These are phyloP conservation scores for Euryodendron excelsum DNA, from an alignment of 148 eudicot species.

Conservation along the genomic window DNA sequence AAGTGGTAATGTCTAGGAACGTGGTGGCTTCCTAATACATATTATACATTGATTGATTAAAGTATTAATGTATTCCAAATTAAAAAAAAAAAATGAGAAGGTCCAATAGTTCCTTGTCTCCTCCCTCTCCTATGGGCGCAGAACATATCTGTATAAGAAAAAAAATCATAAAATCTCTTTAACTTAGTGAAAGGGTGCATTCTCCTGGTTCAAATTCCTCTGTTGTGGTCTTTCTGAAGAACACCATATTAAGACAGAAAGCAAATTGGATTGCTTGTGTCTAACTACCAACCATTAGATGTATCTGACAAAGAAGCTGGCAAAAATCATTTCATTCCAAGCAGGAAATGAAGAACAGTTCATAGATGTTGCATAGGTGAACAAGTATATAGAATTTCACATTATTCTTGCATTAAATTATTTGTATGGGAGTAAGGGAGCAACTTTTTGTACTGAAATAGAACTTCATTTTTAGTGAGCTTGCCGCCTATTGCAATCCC, in stretches of 20 bases:
- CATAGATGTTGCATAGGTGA: background rate
- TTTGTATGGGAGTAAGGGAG: background rate
- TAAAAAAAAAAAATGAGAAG: no score
- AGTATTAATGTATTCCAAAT: background rate
- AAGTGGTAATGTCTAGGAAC: background rate
- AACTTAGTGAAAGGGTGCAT: no score
- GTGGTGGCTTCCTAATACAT: background rate
- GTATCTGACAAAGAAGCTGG: background rate
- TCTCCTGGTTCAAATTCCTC: no score
- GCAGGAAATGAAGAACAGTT: background rate
- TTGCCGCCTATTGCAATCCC: background rate
- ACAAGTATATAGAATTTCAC: background rate
- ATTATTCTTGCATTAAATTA: background rate
- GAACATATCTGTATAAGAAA: background rate
- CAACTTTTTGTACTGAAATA: background rate
- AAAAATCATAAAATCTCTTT: no score
- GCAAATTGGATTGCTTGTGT: no score
- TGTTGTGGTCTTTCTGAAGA: background rate
- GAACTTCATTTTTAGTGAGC: no score
- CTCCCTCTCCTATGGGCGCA: background rate
- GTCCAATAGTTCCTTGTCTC: background rate
- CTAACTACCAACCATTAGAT: no score
- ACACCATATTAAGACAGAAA: no score
- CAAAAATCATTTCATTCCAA: background rate
- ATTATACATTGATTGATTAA: background rate